Conservation (phyloP, 768 basidiomycete species). For the Psilocybe tampanensis region DNA sequence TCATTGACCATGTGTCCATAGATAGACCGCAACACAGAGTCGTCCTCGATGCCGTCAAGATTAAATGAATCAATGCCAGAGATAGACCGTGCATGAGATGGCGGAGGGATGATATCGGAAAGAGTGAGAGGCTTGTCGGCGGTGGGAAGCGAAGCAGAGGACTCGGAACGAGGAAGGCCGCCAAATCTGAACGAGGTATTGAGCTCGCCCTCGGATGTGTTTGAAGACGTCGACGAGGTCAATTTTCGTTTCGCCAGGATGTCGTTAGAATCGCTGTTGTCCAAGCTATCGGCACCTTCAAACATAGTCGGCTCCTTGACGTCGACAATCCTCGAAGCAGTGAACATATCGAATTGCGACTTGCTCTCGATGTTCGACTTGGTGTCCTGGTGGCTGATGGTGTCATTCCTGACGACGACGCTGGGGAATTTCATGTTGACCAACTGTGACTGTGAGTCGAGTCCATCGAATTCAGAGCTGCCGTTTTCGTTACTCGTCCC, state of each 20-base stretch:
- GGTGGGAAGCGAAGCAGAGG: constrained; percentile 22
- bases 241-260: not conserved
- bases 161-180: constrained; percentile 39
- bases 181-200: constrained; percentile 79
- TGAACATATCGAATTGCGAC: constrained; percentile 25
- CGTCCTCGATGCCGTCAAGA: constrained; percentile 46
- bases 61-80: constrained; percentile 20
- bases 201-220: constrained; percentile 65
- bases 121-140: constrained; percentile 50
- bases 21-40: constrained; percentile 57
- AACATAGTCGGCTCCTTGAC: constrained; percentile 27
- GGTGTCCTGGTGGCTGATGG: constrained; percentile 10
- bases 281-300: not conserved
- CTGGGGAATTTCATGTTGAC: constrained; percentile 33
- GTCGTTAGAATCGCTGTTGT: not conserved
- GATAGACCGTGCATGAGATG: constrained; percentile 39
- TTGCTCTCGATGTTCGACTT: constrained; percentile 10
- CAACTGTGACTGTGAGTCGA: constrained; percentile 16
- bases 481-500: constrained; percentile 3
- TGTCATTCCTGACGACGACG: constrained; percentile 22
- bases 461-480: constrained; percentile 9
- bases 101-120: constrained; percentile 77
- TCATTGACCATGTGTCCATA: constrained; percentile 53
- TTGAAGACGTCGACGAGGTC: constrained; percentile 26
- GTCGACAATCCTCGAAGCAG: constrained; percentile 31